Conservation (phyloP, 148 eudicot species). For the Silene conica region DNA sequence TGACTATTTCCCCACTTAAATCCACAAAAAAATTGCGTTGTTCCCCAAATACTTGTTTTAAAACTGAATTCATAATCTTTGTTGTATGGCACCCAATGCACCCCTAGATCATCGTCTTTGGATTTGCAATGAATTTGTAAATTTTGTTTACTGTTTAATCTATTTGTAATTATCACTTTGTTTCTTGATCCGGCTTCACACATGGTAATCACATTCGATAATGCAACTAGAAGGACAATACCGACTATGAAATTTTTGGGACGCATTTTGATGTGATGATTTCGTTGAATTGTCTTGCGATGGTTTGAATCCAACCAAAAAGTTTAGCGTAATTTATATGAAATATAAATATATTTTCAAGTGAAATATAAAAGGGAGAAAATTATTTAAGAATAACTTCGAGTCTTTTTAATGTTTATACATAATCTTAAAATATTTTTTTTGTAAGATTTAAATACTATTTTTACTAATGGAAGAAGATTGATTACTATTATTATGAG, state of each 20-base stretch:
- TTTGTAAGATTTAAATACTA: not conserved
- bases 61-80: not conserved
- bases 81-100: not conserved
- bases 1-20: not conserved
- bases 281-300: no score
- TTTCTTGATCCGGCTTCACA: not conserved
- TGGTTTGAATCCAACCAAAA: no score
- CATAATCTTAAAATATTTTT: no score
- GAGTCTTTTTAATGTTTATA: no score
- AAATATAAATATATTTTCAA: no score
- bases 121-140: not conserved
- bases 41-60: not conserved
- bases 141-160: no score
- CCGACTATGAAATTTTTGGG: no score
- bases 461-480: not conserved
- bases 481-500: not conserved
- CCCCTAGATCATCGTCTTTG: not conserved
- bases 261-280: not conserved
- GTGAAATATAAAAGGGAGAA: no score
- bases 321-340: no score
- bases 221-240: not conserved
- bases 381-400: no score
- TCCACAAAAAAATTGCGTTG: not conserved
- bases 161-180: not conserved
- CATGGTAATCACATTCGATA: no score